These are phyloP conservation scores for Colletotrichum theobromicola DNA, from an alignment of 2,329 filamentous ascomycete genomes.

Conservation along the genomic window DNA sequence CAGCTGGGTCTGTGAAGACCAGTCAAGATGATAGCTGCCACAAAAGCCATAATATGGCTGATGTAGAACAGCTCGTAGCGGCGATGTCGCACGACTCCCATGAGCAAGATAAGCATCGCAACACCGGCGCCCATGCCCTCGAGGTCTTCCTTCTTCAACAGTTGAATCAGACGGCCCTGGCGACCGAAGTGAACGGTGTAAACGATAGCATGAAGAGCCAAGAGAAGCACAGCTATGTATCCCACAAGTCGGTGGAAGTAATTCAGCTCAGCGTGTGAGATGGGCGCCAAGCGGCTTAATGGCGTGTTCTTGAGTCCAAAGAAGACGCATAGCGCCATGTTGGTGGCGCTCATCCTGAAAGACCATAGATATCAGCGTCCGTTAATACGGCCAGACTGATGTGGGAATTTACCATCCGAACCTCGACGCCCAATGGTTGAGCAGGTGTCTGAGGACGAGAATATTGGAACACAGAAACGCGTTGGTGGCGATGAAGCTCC, in stretches of 20 bases:
- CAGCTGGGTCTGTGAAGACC: conserved; percentile 49
- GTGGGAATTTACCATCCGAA: conserved; percentile 25
- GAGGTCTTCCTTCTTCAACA: conserved; percentile 35
- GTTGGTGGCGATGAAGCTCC: not conserved
- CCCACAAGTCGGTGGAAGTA: conserved; percentile 50
- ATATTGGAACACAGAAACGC: not conserved
- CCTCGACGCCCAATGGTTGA: conserved; percentile 23
- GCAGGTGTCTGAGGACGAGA: not conserved
- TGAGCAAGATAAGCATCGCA: conserved; percentile 41
- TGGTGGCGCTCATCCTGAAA: conserved; percentile 49
- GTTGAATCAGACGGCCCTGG: conserved; percentile 20
- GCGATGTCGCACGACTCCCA: conserved; percentile 35
- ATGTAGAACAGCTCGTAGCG: conserved; percentile 54
- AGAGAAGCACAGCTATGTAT: conserved; percentile 42
- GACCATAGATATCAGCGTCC: not conserved
- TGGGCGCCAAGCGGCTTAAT: conserved; percentile 39
- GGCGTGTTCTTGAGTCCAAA: conserved; percentile 56
- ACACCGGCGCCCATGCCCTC: conserved; percentile 40
- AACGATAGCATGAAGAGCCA: conserved; percentile 40
- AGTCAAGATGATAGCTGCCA: conserved; percentile 43
- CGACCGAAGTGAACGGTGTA: conserved; percentile 36
- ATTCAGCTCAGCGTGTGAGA: conserved; percentile 52
- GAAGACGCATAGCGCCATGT: conserved; percentile 43
- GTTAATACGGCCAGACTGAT: not conserved
- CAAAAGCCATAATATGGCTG: conserved; percentile 46